Conservation (phyloP, 2,329 filamentous ascomycete genomes). For the Stachybotrys echinatus region DNA sequence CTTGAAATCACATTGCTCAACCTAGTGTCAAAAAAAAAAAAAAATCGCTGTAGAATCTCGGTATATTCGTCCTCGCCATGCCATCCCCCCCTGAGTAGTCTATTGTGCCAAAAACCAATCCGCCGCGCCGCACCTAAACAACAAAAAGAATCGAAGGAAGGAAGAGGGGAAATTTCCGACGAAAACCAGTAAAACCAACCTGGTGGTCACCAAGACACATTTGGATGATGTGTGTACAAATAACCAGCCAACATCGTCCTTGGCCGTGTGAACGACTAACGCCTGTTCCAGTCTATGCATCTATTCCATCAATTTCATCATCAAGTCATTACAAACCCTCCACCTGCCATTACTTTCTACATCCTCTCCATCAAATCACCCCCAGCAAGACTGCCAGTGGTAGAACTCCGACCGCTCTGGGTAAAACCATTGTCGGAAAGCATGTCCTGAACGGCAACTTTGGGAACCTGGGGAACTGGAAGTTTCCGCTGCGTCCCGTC, state of each 20-base stretch:
- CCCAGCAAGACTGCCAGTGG: conserved; percentile 71
- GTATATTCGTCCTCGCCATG: too few species aligned
- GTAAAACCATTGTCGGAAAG: conserved; percentile 64
- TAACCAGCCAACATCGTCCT: neutral
- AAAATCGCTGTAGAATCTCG: too few species aligned
- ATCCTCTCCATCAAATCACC: conserved; percentile 59
- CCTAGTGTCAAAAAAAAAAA: too few species aligned
- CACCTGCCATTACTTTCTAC: conserved; percentile 21
- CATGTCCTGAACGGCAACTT: conserved; percentile 82
- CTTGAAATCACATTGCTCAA: too few species aligned
- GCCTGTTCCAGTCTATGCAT: conserved; percentile 33
- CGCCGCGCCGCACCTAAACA: too few species aligned
- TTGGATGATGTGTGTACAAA: neutral
- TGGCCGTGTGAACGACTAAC: conserved; percentile 21
- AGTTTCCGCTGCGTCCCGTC: conserved; percentile 87
- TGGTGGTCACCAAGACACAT: too few species aligned
- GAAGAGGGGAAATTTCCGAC: too few species aligned
- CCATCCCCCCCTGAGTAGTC: too few species aligned
- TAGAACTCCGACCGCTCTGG: conserved; percentile 71
- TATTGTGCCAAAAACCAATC: too few species aligned
- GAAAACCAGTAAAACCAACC: too few species aligned
- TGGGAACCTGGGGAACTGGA: conserved; percentile 84
- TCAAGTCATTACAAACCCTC: conserved; percentile 28
- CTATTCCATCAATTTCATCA: conserved; percentile 33
- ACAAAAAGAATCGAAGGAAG: too few species aligned